phyloP scores from a whole-genome alignment of 1,284 basidiomycete genomes.

The Malassezia pachydermatis region DNA sequence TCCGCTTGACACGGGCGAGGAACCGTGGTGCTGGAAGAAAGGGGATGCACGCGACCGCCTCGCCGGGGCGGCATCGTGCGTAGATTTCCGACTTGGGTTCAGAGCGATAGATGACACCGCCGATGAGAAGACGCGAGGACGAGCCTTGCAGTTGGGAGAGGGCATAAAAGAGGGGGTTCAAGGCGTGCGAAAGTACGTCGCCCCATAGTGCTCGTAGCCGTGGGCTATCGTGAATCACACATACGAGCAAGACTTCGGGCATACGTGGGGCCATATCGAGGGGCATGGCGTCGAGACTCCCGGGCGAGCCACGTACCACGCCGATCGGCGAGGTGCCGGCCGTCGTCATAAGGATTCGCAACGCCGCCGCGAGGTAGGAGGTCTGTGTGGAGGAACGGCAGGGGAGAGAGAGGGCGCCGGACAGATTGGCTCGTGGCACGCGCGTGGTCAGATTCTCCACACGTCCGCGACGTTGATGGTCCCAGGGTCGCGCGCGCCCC shows the following conservation, averaged over 20 bases:
- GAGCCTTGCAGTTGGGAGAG: conserved; percentile 3
- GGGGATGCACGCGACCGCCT: background rate
- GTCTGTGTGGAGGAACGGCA: background rate
- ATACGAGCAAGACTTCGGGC: conserved; percentile 10
- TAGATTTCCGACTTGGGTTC: background rate
- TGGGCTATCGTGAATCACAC: conserved; percentile 11
- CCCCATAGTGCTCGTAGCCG: background rate
- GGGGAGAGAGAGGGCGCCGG: too few relatives aligned
- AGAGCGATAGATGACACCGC: conserved; percentile 11
- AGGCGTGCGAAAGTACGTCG: background rate
- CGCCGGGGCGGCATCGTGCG: background rate
- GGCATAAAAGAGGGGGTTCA: conserved; percentile 5
- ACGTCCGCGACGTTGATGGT: too few relatives aligned
- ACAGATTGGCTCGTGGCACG: too few relatives aligned
- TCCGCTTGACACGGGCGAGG: background rate
- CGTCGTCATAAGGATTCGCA: background rate
- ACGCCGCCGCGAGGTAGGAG: background rate
- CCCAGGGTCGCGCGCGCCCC: too few relatives aligned
- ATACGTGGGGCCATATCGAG: background rate
- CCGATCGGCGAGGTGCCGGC: background rate
- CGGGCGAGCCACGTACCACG: background rate
- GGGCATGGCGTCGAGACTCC: background rate
- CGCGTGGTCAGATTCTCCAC: too few relatives aligned
- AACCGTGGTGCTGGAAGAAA: conserved; percentile 8
- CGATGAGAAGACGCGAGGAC: conserved; percentile 4